Percentiles rank a stretch among this genome's conserved stretches.
Conservation (phyloP, 192 early-diverging fungal genomes). For the Coemansia aciculifera region DNA sequence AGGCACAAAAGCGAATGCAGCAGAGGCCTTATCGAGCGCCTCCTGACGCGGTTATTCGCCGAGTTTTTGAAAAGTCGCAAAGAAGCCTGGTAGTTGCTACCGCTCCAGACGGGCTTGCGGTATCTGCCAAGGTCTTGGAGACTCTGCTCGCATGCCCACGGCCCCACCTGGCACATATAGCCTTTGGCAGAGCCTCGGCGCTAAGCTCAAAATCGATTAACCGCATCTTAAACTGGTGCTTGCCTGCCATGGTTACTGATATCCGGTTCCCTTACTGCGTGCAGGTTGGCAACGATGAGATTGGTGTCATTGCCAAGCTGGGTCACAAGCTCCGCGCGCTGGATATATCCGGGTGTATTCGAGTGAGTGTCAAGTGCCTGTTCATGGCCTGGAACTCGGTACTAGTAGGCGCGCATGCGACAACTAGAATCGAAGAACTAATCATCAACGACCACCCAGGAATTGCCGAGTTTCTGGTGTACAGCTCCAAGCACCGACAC, state of each 20-base stretch:
- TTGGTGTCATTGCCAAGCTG: slow-evolving; percentile 19
- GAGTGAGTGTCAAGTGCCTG: slow-evolving; percentile 26
- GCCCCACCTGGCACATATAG: slow-evolving; percentile 17
- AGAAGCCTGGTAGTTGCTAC: slow-evolving; percentile 10
- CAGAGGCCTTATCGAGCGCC: neutral
- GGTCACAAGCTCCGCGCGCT: slow-evolving; percentile 29
- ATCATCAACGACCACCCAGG: slow-evolving; percentile 46
- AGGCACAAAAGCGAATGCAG: slow-evolving; percentile 6
- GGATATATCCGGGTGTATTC: slow-evolving; percentile 46
- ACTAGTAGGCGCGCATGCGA: slow-evolving; percentile 20
- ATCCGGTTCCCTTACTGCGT: slow-evolving; percentile 31
- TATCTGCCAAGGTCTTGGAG: slow-evolving; percentile 10
- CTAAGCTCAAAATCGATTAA: neutral
- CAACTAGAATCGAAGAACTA: slow-evolving; percentile 29
- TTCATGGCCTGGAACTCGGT: slow-evolving; percentile 34
- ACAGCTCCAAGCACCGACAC: slow-evolving; percentile 30
- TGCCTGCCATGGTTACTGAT: slow-evolving; percentile 14
- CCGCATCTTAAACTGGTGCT: slow-evolving; percentile 23
- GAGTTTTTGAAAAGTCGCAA: slow-evolving; percentile 21
- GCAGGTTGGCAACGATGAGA: slow-evolving; percentile 9
- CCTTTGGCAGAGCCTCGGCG: slow-evolving; percentile 6
- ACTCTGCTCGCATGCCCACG: slow-evolving; percentile 23
- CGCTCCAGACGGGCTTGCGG: slow-evolving; percentile 15
- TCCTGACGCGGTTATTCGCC: slow-evolving; percentile 22
- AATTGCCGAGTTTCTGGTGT: slow-evolving; percentile 39